phyloP scores from a whole-genome alignment of 2,329 filamentous ascomycete species.

The Ophiostoma perfectum region DNA sequence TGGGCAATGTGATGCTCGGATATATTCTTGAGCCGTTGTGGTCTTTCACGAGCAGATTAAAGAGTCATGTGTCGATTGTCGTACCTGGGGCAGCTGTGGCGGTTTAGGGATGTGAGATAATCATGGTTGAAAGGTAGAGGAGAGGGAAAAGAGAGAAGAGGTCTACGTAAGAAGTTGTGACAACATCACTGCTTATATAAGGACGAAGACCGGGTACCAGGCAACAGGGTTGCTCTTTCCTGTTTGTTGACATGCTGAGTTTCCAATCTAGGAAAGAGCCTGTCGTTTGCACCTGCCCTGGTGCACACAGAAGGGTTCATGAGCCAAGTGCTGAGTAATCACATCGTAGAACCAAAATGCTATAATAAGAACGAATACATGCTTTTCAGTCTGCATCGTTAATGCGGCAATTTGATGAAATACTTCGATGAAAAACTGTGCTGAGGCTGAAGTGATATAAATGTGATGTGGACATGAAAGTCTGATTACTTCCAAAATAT shows the following conservation, averaged over 20 bases:
- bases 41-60: no score
- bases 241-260: neutral
- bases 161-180: neutral
- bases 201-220: neutral
- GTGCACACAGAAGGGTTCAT: neutral
- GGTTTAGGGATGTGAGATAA: neutral
- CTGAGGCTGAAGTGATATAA: no score
- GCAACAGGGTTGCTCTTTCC: neutral
- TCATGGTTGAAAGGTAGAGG: neutral
- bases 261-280: constrained; percentile 8
- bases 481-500: no score
- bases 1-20: neutral
- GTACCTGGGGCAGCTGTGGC: neutral
- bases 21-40: no score
- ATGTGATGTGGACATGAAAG: no score
- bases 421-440: no score
- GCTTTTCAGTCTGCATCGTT: no score
- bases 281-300: neutral
- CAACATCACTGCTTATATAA: neutral
- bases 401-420: no score
- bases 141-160: neutral
- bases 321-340: neutral
- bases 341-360: no score
- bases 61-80: neutral
- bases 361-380: no score